Base-by-base conservation (phyloP, 768 basidiomycete genomes). In the Lentinula boryana region DNA sequence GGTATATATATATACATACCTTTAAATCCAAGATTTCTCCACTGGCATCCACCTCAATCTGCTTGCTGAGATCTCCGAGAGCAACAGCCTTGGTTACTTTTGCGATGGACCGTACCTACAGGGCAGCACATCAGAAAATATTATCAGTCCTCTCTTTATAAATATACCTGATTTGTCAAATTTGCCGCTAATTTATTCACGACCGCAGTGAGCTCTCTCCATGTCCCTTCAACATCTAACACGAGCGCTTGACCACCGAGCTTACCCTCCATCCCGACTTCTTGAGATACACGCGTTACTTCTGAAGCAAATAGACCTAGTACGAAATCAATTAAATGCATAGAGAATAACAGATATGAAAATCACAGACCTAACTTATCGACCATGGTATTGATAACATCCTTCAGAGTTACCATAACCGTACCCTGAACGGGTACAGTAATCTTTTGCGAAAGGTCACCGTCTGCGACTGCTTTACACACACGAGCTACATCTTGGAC, bases 1-100 rank as follows among this genome's bases (percentile, higher is more conserved):
- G 27, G 27, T 2, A 27, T 27, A 27, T 23, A 8, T 6, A 13
- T 12, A 21, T 23, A 38, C 18, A 7, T 18, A 54, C 53, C 53
- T 84, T 93, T 70, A 93, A 76, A 70, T 93, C 90, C 62, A 90
- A 75, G 60, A 98, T 96, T 74, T 98, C 95, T 18, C 95, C 95
- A 27, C 86, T 60, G 10, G 58, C 58, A 52, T 60, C 58, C 65
- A 89, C 94, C 61, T 93, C 91, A 67, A 98, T 95, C 70, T 91
- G 92, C 71, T 91, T 91, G 55, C 84, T 87, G 66, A 94, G 75
- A 73, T 98, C 94, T 23, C 95, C 95, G 55, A 89, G 75, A 0
- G 94, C 95, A 70, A 97, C 94, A 4, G 85, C 84, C 62, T 84
- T 86, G 15, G 85, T 86, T 68, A 86, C 85, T 62, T 76, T 78